These are phyloP conservation scores for Sanghuangporus baumii DNA, from an alignment of 1,284 basidiomycete species.

Conservation along the genomic window DNA sequence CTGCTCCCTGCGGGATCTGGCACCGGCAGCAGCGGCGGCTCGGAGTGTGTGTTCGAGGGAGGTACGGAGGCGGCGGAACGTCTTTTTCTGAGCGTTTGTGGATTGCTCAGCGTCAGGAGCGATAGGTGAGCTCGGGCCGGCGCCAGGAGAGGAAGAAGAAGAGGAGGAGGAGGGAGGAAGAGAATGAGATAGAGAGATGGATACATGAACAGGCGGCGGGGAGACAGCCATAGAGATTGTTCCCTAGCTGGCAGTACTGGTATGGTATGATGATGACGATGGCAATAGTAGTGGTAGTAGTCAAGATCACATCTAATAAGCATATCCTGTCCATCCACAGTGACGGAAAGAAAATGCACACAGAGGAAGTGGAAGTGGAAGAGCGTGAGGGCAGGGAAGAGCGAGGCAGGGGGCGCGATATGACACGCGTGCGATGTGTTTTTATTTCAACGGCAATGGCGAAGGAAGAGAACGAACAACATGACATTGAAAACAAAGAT, in stretches of 20 bases:
- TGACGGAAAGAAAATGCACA: too few relatives aligned
- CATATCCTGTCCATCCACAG: background rate
- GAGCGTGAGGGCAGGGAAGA: background rate
- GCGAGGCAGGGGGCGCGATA: background rate
- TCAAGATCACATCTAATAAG: background rate
- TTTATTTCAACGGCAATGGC: background rate
- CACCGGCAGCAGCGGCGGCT: conserved; percentile 2
- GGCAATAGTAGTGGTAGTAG: background rate
- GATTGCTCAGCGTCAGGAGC: background rate
- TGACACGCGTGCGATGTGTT: background rate
- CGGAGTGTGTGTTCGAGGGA: conserved; percentile 9
- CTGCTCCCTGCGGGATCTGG: background rate
- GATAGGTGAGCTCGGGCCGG: conserved; percentile 4
- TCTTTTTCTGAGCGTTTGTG: background rate
- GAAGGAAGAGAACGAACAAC: too few relatives aligned
- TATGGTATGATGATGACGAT: background rate
- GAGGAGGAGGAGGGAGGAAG: background rate
- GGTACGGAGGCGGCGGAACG: conserved; percentile 8
- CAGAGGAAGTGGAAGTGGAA: background rate
- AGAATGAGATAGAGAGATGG: conserved; percentile 1
- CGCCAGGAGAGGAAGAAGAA: background rate
- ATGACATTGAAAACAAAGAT: background rate
- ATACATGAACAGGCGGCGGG: background rate
- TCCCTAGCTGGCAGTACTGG: background rate
- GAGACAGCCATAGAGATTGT: conserved; percentile 1